phyloP scores from a whole-genome alignment of 495 filamentous ascomycete species.

The Umbilicaria muhlenbergii region DNA sequence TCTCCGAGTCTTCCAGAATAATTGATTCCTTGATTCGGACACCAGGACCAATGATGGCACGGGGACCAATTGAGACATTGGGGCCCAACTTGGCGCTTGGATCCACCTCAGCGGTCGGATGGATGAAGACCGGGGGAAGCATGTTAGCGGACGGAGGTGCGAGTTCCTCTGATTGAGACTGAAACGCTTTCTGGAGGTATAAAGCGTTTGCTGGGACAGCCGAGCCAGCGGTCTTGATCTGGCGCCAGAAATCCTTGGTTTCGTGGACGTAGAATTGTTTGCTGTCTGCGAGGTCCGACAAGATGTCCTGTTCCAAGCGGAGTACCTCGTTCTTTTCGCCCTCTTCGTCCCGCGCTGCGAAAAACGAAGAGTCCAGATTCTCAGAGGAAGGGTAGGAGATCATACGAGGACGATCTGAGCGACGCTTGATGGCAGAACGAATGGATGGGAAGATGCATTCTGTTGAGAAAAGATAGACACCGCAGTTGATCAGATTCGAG shows the following conservation, averaged over 20 bases:
- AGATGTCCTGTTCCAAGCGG: slow-evolving; percentile 92
- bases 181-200: slow-evolving; percentile 90
- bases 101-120: slow-evolving; percentile 85
- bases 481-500: slow-evolving; percentile 98
- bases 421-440: slow-evolving; percentile 87
- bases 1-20: slow-evolving; percentile 86
- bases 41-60: slow-evolving; percentile 69
- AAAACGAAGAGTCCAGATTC: slow-evolving; percentile 70
- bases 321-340: slow-evolving; percentile 72
- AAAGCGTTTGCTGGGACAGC: slow-evolving; percentile 95
- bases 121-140: slow-evolving; percentile 89
- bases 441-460: slow-evolving; percentile 96
- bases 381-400: slow-evolving; percentile 91
- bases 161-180: slow-evolving; percentile 69
- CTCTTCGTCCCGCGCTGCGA: slow-evolving; percentile 62
- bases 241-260: slow-evolving; percentile 98
- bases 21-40: slow-evolving; percentile 92
- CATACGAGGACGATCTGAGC: slow-evolving; percentile 77
- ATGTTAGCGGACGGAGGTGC: slow-evolving; percentile 76
- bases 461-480: slow-evolving; percentile 92
- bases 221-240: slow-evolving; percentile 98
- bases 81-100: slow-evolving; percentile 93
- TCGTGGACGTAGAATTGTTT: slow-evolving; percentile 98
- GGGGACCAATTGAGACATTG: slow-evolving; percentile 89
- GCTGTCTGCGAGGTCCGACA: slow-evolving; percentile 90